Percentiles rank a stretch among this genome's conserved stretches.
Evolutionary conservation across 768 basidiomycete genomes (phyloP).

Genomic region (Tulasnella sp.): DNA sequence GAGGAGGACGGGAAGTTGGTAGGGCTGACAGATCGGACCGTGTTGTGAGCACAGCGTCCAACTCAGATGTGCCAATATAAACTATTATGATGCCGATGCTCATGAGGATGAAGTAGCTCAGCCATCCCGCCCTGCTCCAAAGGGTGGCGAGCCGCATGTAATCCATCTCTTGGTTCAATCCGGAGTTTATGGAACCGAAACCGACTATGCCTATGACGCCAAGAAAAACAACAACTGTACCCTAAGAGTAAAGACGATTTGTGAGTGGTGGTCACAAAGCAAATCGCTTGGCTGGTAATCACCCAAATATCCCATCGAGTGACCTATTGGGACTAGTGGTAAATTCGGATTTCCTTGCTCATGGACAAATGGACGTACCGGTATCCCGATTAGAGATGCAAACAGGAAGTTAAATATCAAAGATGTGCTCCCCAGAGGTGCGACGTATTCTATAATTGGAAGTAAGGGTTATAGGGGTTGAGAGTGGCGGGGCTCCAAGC

Average conservation of each 20-base stretch:
- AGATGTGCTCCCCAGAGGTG: slow-evolving; percentile 85
- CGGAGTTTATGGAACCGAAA: slow-evolving; percentile 76
- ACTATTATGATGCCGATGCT: slow-evolving; percentile 52
- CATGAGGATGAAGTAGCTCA: slow-evolving; percentile 82
- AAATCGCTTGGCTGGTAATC: slow-evolving; percentile 23
- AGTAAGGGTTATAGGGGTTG: slow-evolving; percentile 18
- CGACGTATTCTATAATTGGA: slow-evolving; percentile 69
- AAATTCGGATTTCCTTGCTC: slow-evolving; percentile 30
- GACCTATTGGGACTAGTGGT: slow-evolving; percentile 72
- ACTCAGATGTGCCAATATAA: slow-evolving; percentile 56
- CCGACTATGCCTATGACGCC: slow-evolving; percentile 84
- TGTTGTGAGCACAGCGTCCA: slow-evolving; percentile 61
- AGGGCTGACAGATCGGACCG: slow-evolving; percentile 58
- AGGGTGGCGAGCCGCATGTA: slow-evolving; percentile 67
- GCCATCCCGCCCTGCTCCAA: slow-evolving; percentile 83
- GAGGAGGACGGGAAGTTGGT: slow-evolving; percentile 28
- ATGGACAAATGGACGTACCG: background rate
- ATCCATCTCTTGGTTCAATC: slow-evolving; percentile 61
- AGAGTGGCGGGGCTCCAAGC: background rate
- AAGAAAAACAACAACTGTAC: slow-evolving; percentile 69
- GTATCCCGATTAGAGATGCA: slow-evolving; percentile 33
- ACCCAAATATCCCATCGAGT: slow-evolving; percentile 76
- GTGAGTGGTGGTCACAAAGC: background rate
- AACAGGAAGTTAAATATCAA: slow-evolving; percentile 96
- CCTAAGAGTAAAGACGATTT: slow-evolving; percentile 34